Conservation (phyloP, 2,329 filamentous ascomycete species). For the Celoporthe dispersa region DNA sequence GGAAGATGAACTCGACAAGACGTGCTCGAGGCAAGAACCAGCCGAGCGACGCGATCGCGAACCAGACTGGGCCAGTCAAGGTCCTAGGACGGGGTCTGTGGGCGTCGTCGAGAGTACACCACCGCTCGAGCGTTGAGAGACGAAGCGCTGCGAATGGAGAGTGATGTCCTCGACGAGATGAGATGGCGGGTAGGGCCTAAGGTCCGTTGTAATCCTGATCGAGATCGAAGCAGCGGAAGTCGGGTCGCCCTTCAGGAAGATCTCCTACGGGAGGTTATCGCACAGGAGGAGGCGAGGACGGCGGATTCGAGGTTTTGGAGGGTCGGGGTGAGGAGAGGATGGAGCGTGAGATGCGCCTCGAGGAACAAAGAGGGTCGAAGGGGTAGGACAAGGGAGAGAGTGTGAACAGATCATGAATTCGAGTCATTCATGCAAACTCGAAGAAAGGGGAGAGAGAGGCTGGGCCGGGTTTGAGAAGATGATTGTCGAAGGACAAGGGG, state of each 20-base stretch:
- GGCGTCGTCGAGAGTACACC: not conserved
- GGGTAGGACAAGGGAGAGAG: constrained; percentile 32
- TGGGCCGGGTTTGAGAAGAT: constrained; percentile 14
- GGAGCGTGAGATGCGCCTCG: constrained; percentile 36
- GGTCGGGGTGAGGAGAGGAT: constrained; percentile 31
- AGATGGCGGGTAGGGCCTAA: not conserved
- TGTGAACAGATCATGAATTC: constrained; percentile 27
- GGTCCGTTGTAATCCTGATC: constrained; percentile 27
- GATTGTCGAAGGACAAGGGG: constrained; percentile 26
- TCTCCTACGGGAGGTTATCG: constrained; percentile 12
- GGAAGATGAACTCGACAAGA: not conserved
- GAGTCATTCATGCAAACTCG: constrained; percentile 30
- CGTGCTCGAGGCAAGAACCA: not conserved
- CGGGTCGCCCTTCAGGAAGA: not conserved
- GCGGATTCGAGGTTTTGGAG: constrained; percentile 33
- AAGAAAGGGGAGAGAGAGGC: constrained; percentile 11
- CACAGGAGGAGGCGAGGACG: constrained; percentile 30
- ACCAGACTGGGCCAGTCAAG: not conserved
- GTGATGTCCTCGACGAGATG: constrained; percentile 11
- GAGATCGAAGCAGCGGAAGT: constrained; percentile 15
- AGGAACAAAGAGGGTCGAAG: constrained; percentile 36
- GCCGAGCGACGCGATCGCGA: constrained; percentile 1
- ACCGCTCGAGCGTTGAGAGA: not conserved
- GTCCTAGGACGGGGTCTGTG: not conserved
- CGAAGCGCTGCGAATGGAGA: constrained; percentile 3